phyloP scores from a whole-genome alignment of 2,329 filamentous ascomycete species.

The Colletotrichum graminicola region DNA sequence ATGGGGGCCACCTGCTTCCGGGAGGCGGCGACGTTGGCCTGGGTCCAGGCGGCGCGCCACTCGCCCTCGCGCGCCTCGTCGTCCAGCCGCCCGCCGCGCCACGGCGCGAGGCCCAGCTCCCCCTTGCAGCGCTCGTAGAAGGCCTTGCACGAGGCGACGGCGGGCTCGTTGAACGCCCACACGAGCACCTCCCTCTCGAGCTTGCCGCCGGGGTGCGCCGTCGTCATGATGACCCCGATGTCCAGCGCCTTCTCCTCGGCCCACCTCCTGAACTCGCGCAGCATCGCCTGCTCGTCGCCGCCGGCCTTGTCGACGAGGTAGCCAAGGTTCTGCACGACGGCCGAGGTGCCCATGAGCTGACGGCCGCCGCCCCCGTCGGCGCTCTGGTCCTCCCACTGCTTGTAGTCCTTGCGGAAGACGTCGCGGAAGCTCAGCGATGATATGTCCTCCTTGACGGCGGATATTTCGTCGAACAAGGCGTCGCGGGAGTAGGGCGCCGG shows the following conservation, averaged over 20 bases:
- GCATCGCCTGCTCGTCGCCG: slow-evolving; percentile 57
- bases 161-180: slow-evolving; percentile 68
- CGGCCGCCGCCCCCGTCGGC: slow-evolving; percentile 45
- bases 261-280: slow-evolving; percentile 64
- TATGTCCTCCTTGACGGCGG: slow-evolving; percentile 76
- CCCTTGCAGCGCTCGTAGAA: slow-evolving; percentile 64
- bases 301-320: slow-evolving; percentile 69
- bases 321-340: slow-evolving; percentile 70
- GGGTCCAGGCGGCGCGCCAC: slow-evolving; percentile 75
- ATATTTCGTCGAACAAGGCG: slow-evolving; percentile 70
- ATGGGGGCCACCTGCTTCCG: slow-evolving; percentile 78
- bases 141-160: slow-evolving; percentile 61
- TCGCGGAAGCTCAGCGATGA: slow-evolving; percentile 71
- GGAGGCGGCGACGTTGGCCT: slow-evolving; percentile 71
- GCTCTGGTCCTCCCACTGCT: slow-evolving; percentile 75
- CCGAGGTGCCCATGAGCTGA: slow-evolving; percentile 71
- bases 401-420: slow-evolving; percentile 85
- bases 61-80: slow-evolving; percentile 49
- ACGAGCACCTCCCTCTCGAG: slow-evolving; percentile 78
- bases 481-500: slow-evolving; percentile 62
- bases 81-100: slow-evolving; percentile 63
- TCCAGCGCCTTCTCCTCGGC: slow-evolving; percentile 69
- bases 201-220: slow-evolving; percentile 63
- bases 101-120: slow-evolving; percentile 68
- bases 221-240: slow-evolving; percentile 77